These are phyloP conservation scores for Phytophthora melonis DNA, from an alignment of 352 stramenopile species.

Conservation along the genomic window DNA sequence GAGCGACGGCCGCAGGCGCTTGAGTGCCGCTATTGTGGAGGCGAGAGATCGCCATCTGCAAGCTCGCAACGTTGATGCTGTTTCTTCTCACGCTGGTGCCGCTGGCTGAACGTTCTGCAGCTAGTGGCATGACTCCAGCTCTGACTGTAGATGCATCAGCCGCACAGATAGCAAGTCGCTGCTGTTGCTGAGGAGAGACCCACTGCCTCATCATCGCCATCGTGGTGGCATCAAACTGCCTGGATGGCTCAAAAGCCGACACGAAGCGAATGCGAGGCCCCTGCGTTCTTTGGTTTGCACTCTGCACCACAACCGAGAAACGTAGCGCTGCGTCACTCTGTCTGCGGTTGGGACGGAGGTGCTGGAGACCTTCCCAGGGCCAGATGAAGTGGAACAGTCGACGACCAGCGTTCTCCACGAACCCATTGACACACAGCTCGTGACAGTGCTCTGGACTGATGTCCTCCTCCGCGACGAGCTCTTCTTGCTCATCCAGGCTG, in stretches of 20 bases:
- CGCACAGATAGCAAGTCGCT: slow-evolving; percentile 35
- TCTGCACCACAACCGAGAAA: slow-evolving; percentile 49
- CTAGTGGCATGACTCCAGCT: neutral
- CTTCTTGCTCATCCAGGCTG: slow-evolving; percentile 40
- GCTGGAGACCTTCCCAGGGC: slow-evolving; percentile 63
- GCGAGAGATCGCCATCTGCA: slow-evolving; percentile 21
- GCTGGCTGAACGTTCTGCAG: slow-evolving; percentile 1
- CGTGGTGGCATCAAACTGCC: slow-evolving; percentile 33
- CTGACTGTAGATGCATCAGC: slow-evolving; percentile 2
- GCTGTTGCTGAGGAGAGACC: slow-evolving; percentile 18
- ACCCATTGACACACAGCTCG: slow-evolving; percentile 79
- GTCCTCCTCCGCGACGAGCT: slow-evolving; percentile 56
- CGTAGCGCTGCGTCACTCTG: slow-evolving; percentile 27
- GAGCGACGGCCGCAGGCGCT: slow-evolving; percentile 7
- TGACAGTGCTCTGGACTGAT: slow-evolving; percentile 78
- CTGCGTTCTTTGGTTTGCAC: slow-evolving; percentile 17
- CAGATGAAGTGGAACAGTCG: slow-evolving; percentile 75
- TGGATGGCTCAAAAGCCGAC: slow-evolving; percentile 40
- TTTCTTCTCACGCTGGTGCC: slow-evolving; percentile 18
- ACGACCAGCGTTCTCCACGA: slow-evolving; percentile 65
- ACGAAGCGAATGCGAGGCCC: slow-evolving; percentile 64
- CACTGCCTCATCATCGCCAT: slow-evolving; percentile 41
- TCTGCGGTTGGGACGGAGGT: slow-evolving; percentile 35
- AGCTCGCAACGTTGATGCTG: slow-evolving; percentile 32
- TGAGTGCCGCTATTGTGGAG: slow-evolving; percentile 14